Evolutionary conservation across 495 filamentous ascomycete genomes (phyloP).

Genomic region (Cladorrhinum samala): DNA sequence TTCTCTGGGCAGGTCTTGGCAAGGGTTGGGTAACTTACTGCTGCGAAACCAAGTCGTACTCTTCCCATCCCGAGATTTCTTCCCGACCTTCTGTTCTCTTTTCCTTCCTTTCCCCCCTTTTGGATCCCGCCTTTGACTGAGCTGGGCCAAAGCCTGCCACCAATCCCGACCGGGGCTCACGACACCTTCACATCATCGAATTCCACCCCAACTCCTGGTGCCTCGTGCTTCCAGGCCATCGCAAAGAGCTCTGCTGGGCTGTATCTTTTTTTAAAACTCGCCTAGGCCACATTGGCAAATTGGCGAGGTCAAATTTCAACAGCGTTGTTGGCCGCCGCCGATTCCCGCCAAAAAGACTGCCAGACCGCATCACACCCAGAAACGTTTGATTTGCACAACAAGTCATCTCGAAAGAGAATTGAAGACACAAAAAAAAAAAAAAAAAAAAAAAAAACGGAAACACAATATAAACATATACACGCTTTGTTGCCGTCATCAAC

Average conservation of each 20-base stretch:
- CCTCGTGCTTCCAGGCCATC: neutral
- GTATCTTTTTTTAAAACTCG: neutral
- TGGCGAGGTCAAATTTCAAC: neutral
- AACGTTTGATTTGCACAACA: no score
- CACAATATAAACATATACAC: no score
- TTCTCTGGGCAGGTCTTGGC: constrained; percentile 16
- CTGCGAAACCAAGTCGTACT: constrained; percentile 22
- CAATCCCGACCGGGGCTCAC: neutral
- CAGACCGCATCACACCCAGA: no score
- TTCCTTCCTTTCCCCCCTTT: constrained; percentile 7
- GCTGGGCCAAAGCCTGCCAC: constrained; percentile 1
- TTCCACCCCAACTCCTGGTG: neutral
- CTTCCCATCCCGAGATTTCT: constrained; percentile 27
- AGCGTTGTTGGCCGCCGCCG: neutral
- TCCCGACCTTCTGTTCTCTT: constrained; percentile 19
- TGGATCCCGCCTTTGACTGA: neutral
- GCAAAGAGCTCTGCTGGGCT: neutral
- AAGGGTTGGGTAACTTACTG: constrained; percentile 14
- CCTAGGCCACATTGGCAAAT: neutral
- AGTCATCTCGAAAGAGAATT: no score
- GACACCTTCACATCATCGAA: neutral
- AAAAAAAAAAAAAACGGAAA: no score
- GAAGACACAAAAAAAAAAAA: no score
- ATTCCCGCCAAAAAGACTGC: neutral
- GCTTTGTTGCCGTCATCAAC: no score